Conservation (phyloP, 345 rosid genomes). For the Acer saccharum region DNA sequence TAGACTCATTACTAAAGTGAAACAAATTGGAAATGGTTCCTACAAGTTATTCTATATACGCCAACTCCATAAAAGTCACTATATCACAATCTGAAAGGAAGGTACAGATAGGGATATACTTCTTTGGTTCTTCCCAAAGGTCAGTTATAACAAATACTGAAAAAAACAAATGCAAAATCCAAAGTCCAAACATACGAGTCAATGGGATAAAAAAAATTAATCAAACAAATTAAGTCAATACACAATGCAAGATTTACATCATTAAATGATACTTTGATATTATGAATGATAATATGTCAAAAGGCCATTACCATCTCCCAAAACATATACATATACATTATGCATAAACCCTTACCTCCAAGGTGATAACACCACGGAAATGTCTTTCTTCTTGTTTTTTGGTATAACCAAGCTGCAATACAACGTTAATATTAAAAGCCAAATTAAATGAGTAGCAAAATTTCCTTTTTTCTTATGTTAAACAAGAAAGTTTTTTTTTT, state of each 20-base stretch:
- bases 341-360: slow-evolving; percentile 66
- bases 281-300: no score
- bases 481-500: no score
- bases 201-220: background rate
- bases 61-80: background rate
- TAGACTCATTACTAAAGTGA: background rate
- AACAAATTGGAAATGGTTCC: background rate
- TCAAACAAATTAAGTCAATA: background rate
- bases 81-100: background rate
- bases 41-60: background rate
- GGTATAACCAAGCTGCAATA: slow-evolving; percentile 90
- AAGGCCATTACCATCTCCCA: background rate
- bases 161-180: background rate
- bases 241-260: background rate
- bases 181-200: background rate
- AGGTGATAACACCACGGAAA: slow-evolving; percentile 87
- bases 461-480: background rate
- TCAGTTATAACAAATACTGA: background rate
- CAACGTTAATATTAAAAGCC: slow-evolving; percentile 14
- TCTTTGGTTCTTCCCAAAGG: background rate
- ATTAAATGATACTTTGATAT: background rate
- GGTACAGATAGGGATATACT: no score
- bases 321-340: background rate
- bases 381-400: slow-evolving; percentile 93
- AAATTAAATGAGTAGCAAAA: background rate